Evolutionary conservation across 2,329 filamentous ascomycete species (phyloP), one percentile per base, ranked within the genome.

Genomic region (Pseudogymnoascus sp.): DNA sequence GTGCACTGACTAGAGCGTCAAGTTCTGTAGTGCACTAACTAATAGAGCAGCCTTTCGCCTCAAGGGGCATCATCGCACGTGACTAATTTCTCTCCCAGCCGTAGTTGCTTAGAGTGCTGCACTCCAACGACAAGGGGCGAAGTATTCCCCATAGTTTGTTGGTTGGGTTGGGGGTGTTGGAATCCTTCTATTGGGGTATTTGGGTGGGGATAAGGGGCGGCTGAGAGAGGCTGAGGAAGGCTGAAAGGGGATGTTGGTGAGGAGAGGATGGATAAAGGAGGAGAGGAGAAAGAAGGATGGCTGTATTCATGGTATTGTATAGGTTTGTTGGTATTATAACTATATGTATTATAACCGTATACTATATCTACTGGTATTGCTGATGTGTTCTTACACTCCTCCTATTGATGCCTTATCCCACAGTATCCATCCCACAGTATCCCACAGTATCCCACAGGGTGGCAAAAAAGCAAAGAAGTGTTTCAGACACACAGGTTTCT

Each of bases 401-500:
- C 4, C n/a, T 30, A 22, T 18, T 50, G 25, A 30, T 18, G 22
- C 22, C 22, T 43, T n/a, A 4, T 41, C 20, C 9, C 12, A 28
- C 3, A 6, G 25, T 18, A 30, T 6, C 38, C 14, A 4, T 41
- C 20, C 9, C 12, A 28, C 3, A 6, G 25, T 50, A 50, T 53
- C 43, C 43, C 43, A 53, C 43, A 33, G 15, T 50, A 50, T 53
- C 43, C 43, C 43, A 53, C 43, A 33, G 15, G 47, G 47, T 53
- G 47, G 47, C 47, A 33, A 53, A 53, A 50, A 50, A 30, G 43
- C 22, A 28, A 53, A 53, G 33, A 53, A 20, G 47, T 20, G 47
- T 53, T 53, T 53, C 47, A 53, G 43, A 53, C 25, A 50, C n/a
- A 3, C 43, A 50, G 43, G 43, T 50, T 50, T 50, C 43, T 50